phyloP scores from a whole-genome alignment of 2,329 filamentous ascomycete genomes.

The Botrytis pseudocinerea region DNA sequence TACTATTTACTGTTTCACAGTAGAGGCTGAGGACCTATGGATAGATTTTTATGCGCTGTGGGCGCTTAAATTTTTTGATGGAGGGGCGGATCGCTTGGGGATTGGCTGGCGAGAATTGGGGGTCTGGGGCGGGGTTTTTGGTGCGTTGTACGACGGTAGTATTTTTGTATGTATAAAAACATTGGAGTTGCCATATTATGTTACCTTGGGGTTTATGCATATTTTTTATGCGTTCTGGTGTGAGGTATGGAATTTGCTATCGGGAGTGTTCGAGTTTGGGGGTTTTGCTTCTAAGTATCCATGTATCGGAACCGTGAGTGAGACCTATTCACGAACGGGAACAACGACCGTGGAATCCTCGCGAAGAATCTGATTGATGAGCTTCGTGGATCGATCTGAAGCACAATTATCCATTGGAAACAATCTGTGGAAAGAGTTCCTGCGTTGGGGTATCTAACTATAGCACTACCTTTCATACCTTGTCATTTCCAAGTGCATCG shows the following conservation, averaged over 20 bases:
- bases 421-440: too few relatives aligned
- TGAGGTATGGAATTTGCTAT: neutral
- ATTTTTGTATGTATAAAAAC: neutral
- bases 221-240: neutral
- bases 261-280: neutral
- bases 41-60: neutral
- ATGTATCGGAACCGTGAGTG: neutral
- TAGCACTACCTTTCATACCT: neutral
- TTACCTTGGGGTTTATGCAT: neutral
- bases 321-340: neutral
- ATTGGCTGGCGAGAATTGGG: neutral
- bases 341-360: neutral
- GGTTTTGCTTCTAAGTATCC: neutral
- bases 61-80: slow-evolving; percentile 7
- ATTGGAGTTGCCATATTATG: neutral
- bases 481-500: too few relatives aligned
- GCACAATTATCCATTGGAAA: neutral
- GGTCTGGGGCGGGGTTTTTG: neutral
- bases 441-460: neutral
- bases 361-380: neutral
- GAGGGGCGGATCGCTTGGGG: neutral
- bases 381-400: neutral
- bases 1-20: neutral
- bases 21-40: neutral
- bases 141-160: neutral